Base-by-base conservation (phyloP, 495 filamentous ascomycete genomes). In the Penicillium ucsense region DNA sequence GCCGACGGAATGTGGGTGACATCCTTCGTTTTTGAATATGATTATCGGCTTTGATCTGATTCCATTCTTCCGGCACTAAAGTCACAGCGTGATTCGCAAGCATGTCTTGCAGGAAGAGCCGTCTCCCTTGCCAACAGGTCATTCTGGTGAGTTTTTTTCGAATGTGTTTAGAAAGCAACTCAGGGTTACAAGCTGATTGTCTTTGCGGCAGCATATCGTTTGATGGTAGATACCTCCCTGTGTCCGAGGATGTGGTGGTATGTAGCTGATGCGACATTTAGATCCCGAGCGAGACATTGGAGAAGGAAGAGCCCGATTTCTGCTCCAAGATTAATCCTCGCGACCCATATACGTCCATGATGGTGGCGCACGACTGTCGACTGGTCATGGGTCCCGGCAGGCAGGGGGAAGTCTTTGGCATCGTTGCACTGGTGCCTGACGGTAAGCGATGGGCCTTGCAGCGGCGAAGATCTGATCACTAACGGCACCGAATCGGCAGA, bases 1-100 rank as follows among this genome's bases (percentile, higher is more conserved):
- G 69, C 76, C 0, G 77, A 80, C 54, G 74, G 75, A 12, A 66
- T 75, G 54, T 51, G 20, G 46, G 54, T 38, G 20, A 20, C 20
- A 20, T 20, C 20, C 20, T 20, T 20, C 20, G 20, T 20, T 20
- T 20, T 20, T 20, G 20, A 20, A 20, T 20, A 20, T 20, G 20
- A 20, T n/a, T 3, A 10, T 9, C n/a, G 20, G 6, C 28, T 27
- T 4, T 5, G 12, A 35, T 29, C 28, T 20, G 10, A 31, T 8
- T n/a, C 36, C 34, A 10, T 32, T 39, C 8, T 4, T 31, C 4
- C 2, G 2, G 10, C n/a, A 6, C 20, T 33, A 10, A 32, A 57
- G 54, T 28, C 54, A 54, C 36, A 57, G 54, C 48, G 45, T 46
- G 8, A 11, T 57, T 6, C 50, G 54, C 3, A 51, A 51, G 31